Evolutionary conservation across 495 filamentous ascomycete species (phyloP), one percentile per base, ranked within the genome.

Genomic region (Podospora didyma): DNA sequence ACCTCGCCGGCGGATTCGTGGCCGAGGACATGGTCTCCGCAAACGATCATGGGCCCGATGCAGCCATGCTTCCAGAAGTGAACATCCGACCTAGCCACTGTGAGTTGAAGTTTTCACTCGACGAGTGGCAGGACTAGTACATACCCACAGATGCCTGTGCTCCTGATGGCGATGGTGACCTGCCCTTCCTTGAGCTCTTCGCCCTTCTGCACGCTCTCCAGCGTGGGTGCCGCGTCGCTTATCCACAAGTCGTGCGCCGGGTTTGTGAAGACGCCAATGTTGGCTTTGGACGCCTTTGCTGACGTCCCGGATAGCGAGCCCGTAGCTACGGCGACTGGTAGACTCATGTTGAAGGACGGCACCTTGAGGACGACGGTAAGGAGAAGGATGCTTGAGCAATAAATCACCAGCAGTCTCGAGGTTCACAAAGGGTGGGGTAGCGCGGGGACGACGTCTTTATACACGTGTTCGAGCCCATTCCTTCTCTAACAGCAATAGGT

Each of bases 251-350:
- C 88, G 68, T 97, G 92, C 24, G 82, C 79, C 26, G 92, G 90
- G 73, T 96, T 95, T 49, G 92, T 97, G 79, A 87, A 97, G 50
- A 96, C 91, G 62, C 89, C 93, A 63, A 97, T 92, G 74, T 96
- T 97, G 54, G 89, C 69, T 79, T 95, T 96, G 22, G 68, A 58
- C 26, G 73, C 72, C 58, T 67, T 62, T 45, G 35, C 23, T 17
- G 59, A 39, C 48, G 42, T 57, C 22, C 26, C 57, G 21, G 50
- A 42, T 20, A 41, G 7, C 26, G 26, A 31, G 45, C 20, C 24
- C 51, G 46, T n/a, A 45, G 12, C 35, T 20, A 19, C 49, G 20
- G 23, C 46, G 9, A 20, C 41, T 52, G 59, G 34, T 11, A 28
- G 37, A 14, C 21, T 58, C 28, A 59, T 48, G 49, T 44, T 58